Conservation (phyloP, 2,329 filamentous ascomycete species). For the Pyrenophora seminiperda region DNA sequence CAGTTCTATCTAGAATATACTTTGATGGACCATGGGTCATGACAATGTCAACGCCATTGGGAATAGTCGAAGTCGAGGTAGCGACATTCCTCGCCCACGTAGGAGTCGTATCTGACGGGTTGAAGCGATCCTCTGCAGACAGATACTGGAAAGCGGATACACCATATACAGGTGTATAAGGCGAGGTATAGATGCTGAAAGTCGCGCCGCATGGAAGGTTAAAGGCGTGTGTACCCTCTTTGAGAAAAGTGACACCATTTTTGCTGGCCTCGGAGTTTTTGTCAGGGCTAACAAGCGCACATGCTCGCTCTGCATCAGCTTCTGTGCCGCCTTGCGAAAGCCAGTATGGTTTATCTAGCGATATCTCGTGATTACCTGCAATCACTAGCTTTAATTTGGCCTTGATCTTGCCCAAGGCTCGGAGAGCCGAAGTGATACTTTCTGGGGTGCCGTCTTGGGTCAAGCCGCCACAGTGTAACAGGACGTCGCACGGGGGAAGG, state of each 20-base stretch:
- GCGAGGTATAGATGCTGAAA: constrained; percentile 58
- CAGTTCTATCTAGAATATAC: constrained; percentile 55
- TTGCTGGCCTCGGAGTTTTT: constrained; percentile 46
- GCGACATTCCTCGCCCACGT: constrained; percentile 27
- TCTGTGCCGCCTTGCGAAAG: constrained; percentile 37
- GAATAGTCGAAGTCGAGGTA: constrained; percentile 32
- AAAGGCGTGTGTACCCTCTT: constrained; percentile 58
- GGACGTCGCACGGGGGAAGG: constrained; percentile 57
- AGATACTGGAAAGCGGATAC: constrained; percentile 61
- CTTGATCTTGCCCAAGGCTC: constrained; percentile 53
- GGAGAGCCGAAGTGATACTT: constrained; percentile 54
- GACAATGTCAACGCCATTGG: constrained; percentile 58
- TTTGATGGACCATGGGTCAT: constrained; percentile 65
- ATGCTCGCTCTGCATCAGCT: constrained; percentile 11
- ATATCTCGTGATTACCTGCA: constrained; percentile 66
- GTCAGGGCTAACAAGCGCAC: constrained; percentile 41
- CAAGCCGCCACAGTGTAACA: constrained; percentile 63
- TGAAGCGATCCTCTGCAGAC: constrained; percentile 57
- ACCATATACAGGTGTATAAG: constrained; percentile 59
- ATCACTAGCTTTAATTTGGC: constrained; percentile 65
- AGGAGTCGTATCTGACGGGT: constrained; percentile 35
- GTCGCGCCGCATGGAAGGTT: constrained; percentile 53
- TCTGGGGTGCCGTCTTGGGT: constrained; percentile 55
- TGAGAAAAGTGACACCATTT: constrained; percentile 57
- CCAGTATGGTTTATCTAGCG: constrained; percentile 54